phyloP scores from a whole-genome alignment of 2,329 filamentous ascomycete genomes.

The Orbilia blumenaviensis region DNA sequence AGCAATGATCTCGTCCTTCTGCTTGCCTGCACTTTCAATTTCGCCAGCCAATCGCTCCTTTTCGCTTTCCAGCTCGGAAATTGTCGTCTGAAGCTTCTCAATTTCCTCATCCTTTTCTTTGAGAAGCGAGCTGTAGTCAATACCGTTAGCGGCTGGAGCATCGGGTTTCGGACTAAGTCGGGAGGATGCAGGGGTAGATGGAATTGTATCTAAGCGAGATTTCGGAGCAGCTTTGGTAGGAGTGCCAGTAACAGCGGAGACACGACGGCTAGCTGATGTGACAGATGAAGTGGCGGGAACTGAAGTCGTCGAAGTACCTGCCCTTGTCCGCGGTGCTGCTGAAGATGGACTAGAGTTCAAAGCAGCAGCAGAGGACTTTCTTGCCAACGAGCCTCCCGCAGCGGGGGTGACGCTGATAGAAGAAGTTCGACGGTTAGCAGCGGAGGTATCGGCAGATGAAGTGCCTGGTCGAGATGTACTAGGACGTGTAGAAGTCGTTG shows the following conservation, averaged over 20 bases:
- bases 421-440: slow-evolving; percentile 22
- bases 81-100: slow-evolving; percentile 38
- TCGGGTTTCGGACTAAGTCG: slow-evolving; percentile 8
- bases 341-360: slow-evolving; percentile 44
- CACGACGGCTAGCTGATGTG: slow-evolving; percentile 32
- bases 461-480: slow-evolving; percentile 19
- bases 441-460: slow-evolving; percentile 24
- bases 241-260: slow-evolving; percentile 24
- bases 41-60: slow-evolving; percentile 28
- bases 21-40: slow-evolving; percentile 35
- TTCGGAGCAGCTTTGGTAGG: slow-evolving; percentile 30
- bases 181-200: slow-evolving; percentile 28
- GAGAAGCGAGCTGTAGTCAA: slow-evolving; percentile 22
- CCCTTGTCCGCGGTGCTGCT: slow-evolving; percentile 15
- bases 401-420: slow-evolving; percentile 19
- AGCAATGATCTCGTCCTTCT: slow-evolving; percentile 40
- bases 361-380: slow-evolving; percentile 35
- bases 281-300: background rate
- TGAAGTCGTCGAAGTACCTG: background rate
- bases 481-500: slow-evolving; percentile 20
- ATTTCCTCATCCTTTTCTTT: slow-evolving; percentile 52
- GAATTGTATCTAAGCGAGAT: slow-evolving; percentile 50
- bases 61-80: slow-evolving; percentile 45
- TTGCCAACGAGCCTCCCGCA: slow-evolving; percentile 16
- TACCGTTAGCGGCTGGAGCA: slow-evolving; percentile 31